Conservation (phyloP, 805 yeast species). For the Yamadazyma paraphyllophila region DNA sequence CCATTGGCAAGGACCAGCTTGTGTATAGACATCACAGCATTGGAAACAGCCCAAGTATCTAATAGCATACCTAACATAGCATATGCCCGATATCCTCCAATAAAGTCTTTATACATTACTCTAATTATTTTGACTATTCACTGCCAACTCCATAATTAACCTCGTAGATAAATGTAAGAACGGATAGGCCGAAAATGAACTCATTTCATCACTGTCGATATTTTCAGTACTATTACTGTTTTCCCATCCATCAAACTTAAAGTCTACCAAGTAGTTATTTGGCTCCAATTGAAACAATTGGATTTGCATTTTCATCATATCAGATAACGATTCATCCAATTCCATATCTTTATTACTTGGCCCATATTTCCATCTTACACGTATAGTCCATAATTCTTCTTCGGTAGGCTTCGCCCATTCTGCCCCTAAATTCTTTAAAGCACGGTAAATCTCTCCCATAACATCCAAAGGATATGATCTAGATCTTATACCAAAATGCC, state of each 20-base stretch:
- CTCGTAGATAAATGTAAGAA: slow-evolving; percentile 89
- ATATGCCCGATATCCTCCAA: no score
- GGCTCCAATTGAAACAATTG: slow-evolving; percentile 95
- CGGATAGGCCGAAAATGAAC: slow-evolving; percentile 94
- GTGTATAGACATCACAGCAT: no score
- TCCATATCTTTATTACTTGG: slow-evolving; percentile 17
- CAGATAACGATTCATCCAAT: slow-evolving; percentile 39
- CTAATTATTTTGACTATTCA: slow-evolving; percentile 65
- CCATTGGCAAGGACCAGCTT: neutral
- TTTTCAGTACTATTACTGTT: slow-evolving; percentile 23
- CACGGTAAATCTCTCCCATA: slow-evolving; percentile 97
- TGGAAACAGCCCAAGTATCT: neutral
- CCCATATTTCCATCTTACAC: slow-evolving; percentile 90
- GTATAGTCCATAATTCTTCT: slow-evolving; percentile 93
- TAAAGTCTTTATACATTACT: neutral
- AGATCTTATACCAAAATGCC: slow-evolving; percentile 98
- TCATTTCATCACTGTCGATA: slow-evolving; percentile 62
- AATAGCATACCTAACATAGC: no score
- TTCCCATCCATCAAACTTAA: slow-evolving; percentile 98
- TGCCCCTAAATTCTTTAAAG: slow-evolving; percentile 89
- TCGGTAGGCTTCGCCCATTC: slow-evolving; percentile 97
- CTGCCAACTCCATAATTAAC: slow-evolving; percentile 94
- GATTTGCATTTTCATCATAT: slow-evolving; percentile 93
- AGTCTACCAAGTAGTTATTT: slow-evolving; percentile 92
- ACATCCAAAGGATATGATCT: slow-evolving; percentile 96